Evolutionary conservation across 2,329 filamentous ascomycete species (phyloP), one percentile per base, ranked within the genome.

Genomic region (Colletotrichum costaricense): DNA sequence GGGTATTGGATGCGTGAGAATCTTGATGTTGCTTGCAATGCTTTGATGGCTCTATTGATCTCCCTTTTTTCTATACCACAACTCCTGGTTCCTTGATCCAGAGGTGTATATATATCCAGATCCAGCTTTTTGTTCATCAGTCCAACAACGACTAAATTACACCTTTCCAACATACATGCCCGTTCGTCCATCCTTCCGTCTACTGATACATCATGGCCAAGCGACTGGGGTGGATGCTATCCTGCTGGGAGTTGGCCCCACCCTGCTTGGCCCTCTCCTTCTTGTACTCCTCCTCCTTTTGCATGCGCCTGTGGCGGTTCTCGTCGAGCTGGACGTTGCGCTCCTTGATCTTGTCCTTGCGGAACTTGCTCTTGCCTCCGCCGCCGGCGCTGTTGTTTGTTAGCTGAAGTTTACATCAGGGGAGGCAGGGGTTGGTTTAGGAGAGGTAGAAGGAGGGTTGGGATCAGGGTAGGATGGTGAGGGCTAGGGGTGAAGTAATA

Each of bases 281-380:
- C 80, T 84, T 85, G 22, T 76, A 79, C 75, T 82, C 68, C 64
- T 75, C 78, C 81, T 88, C 84, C 71, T 84, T 84, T 76, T 86
- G 82, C 38, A 87, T 85, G 46, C 88, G 82, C 76, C 87, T 84
- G 58, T 82, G 79, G 55, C 89, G 85, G 82, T 90, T 87, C 79
- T 93, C 94, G 77, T 94, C 90, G 63, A 98, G 88, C 84, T 95
- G 96, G 78, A 89, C 87, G 85, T 98, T 98, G 89, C 98, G 98
- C 71, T 89, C 89, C 78, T 90, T 88, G 82, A 98, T 94, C 86
- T 95, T 97, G 71, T 92, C 89, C 80, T 89, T 91, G 75, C 96
- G 88, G 69, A 88, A 84, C 76, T 91, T 88, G 58, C 91, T 94
- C 82, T 95, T 97, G 74, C 92, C 93, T 73, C 96, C 96, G 54